These are phyloP conservation scores for Scheffersomyces quercinus DNA, from an alignment of 1,139 yeast genomes.

Conservation along the genomic window DNA sequence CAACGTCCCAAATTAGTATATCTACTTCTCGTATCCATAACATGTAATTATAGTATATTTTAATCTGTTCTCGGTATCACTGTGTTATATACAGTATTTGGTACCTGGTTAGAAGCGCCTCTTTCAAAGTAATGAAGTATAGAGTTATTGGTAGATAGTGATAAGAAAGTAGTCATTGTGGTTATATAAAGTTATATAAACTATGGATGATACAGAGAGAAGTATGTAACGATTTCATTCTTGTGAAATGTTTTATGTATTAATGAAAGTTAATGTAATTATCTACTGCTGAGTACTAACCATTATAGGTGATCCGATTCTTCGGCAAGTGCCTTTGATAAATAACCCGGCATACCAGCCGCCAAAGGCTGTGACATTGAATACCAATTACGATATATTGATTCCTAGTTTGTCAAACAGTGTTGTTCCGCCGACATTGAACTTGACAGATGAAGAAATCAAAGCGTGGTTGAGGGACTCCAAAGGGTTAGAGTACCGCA, in stretches of 20 bases:
- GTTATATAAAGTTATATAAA: background rate
- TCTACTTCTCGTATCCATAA: too few relatives aligned
- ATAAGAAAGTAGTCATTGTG: background rate
- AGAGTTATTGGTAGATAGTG: too few relatives aligned
- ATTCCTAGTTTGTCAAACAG: conserved; percentile 34
- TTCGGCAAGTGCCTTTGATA: conserved; percentile 59
- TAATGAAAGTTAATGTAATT: too few relatives aligned
- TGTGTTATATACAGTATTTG: too few relatives aligned
- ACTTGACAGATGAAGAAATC: conserved; percentile 28
- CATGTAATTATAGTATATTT: too few relatives aligned
- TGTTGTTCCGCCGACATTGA: conserved; percentile 43
- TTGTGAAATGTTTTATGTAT: too few relatives aligned
- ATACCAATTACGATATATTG: conserved; percentile 48
- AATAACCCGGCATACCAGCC: conserved; percentile 56
- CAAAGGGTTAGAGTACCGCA: conserved; percentile 8
- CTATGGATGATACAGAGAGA: conserved; percentile 23
- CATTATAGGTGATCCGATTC: conserved; percentile 47
- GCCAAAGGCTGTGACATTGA: conserved; percentile 58
- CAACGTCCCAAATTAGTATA: too few relatives aligned
- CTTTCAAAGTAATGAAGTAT: too few relatives aligned
- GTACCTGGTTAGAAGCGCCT: too few relatives aligned
- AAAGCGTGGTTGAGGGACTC: conserved; percentile 31
- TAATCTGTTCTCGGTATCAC: too few relatives aligned
- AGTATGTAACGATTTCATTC: conserved; percentile 15
- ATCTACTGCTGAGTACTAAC: background rate